These are phyloP conservation scores for Nicotiana attenuata DNA, from an alignment of 257 asterid genomes.

Conservation along the genomic window DNA sequence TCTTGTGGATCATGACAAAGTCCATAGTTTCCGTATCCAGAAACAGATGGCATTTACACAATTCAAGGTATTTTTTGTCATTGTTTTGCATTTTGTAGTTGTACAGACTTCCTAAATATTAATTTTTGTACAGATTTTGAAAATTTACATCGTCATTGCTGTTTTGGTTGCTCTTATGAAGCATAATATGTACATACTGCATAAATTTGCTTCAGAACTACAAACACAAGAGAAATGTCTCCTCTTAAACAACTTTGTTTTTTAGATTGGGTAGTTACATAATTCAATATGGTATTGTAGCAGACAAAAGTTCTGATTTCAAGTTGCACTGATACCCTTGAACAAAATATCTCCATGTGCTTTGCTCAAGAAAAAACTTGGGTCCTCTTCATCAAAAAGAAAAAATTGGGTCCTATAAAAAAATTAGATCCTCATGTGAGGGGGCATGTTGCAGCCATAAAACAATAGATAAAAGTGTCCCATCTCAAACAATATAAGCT, in stretches of 20 bases:
- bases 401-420: neutral
- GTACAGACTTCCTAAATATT: neutral
- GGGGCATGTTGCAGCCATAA: neutral
- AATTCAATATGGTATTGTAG: neutral
- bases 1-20: constrained; percentile 89
- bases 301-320: neutral
- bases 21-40: constrained; percentile 71
- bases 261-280: neutral
- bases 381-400: too few relatives aligned
- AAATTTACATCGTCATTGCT: neutral
- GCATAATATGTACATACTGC: neutral
- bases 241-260: neutral
- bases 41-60: constrained; percentile 55
- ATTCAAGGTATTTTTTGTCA: constrained; percentile 52
- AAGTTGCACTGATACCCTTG: neutral
- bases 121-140: neutral
- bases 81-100: constrained; percentile 4
- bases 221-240: neutral
- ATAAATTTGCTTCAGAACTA: neutral
- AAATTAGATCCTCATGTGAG: neutral
- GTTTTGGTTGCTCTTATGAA: neutral
- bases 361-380: neutral
- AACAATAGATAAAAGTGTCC: neutral
- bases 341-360: neutral
- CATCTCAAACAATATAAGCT: neutral